These are phyloP conservation scores for Mycena floridula DNA, from an alignment of 768 basidiomycete species.

Conservation along the genomic window DNA sequence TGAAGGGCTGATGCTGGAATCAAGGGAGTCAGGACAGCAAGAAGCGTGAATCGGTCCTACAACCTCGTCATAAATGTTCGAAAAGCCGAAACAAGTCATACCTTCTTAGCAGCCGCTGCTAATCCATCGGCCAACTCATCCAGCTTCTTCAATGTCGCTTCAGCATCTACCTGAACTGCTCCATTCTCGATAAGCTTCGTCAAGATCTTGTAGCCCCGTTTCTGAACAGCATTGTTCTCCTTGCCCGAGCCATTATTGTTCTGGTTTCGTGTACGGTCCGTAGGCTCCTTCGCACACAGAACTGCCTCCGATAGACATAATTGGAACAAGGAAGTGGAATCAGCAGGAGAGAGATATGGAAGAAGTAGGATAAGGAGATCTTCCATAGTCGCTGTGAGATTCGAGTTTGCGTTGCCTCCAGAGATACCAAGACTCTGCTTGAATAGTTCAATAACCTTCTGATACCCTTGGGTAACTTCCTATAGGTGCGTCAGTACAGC, in stretches of 20 bases:
- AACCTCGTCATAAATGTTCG: conserved; percentile 1
- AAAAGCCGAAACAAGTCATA: conserved; percentile 15
- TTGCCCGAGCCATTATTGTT: no score
- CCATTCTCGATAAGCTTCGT: conserved; percentile 63
- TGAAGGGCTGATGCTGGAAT: conserved; percentile 73
- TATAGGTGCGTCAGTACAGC: conserved; percentile 17
- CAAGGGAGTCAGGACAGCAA: conserved; percentile 59
- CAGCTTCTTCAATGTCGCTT: conserved; percentile 56
- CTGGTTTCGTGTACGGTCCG: no score
- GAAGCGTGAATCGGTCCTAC: conserved; percentile 79
- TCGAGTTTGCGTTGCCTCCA: conserved; percentile 30
- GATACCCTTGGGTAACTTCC: conserved; percentile 79
- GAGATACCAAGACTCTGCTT: conserved; percentile 49
- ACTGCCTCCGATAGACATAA: conserved; percentile 65
- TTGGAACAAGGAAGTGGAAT: conserved; percentile 60
- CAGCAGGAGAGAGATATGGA: conserved; percentile 59
- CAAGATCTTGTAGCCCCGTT: conserved; percentile 89
- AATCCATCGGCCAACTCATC: conserved; percentile 61
- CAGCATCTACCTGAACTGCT: conserved; percentile 49
- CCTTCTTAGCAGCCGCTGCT: conserved; percentile 83
- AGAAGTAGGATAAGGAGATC: conserved; percentile 85
- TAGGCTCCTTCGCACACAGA: conserved; percentile 65
- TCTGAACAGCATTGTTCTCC: conserved; percentile 92
- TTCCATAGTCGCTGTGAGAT: conserved; percentile 57
- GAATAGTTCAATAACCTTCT: conserved; percentile 70